Evolutionary conservation across 2,329 filamentous ascomycete species (phyloP).

Genomic region (Didymella segeticola): DNA sequence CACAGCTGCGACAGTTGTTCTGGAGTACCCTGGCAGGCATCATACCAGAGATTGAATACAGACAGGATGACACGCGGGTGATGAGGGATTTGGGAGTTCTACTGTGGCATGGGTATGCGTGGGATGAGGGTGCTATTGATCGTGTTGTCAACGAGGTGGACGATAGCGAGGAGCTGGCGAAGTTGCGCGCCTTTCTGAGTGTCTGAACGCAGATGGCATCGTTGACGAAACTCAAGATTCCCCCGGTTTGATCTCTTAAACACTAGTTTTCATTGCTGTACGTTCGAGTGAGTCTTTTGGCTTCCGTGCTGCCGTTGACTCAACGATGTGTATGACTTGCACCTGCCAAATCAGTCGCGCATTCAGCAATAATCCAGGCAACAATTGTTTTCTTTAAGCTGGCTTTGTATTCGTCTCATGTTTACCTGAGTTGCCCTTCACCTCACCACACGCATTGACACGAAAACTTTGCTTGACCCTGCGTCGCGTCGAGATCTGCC

Average conservation of each 20-base stretch:
- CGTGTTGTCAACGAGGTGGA: slow-evolving; percentile 61
- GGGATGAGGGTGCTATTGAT: slow-evolving; percentile 66
- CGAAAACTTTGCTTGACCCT: not conserved
- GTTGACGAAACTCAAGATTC: too few relatives aligned
- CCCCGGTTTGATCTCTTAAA: too few relatives aligned
- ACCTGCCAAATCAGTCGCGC: slow-evolving; percentile 20
- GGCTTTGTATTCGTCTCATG: slow-evolving; percentile 7
- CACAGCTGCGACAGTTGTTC: slow-evolving; percentile 56
- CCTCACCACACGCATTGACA: not conserved
- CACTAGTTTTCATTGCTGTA: too few relatives aligned
- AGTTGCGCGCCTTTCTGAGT: slow-evolving; percentile 54
- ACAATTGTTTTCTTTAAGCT: not conserved
- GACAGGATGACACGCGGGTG: slow-evolving; percentile 48
- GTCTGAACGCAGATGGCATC: not conserved
- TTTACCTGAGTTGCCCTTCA: not conserved
- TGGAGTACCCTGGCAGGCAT: slow-evolving; percentile 54
- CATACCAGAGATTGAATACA: slow-evolving; percentile 46
- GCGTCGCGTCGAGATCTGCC: not conserved
- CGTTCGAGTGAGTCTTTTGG: too few relatives aligned
- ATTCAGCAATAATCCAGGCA: slow-evolving; percentile 24
- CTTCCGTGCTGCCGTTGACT: not conserved
- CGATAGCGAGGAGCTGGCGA: slow-evolving; percentile 62
- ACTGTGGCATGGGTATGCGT: slow-evolving; percentile 69
- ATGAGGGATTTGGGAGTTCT: slow-evolving; percentile 64
- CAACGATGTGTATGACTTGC: not conserved